phyloP scores from a whole-genome alignment of 2,329 filamentous ascomycete species.

The Colletotrichum limetticola region DNA sequence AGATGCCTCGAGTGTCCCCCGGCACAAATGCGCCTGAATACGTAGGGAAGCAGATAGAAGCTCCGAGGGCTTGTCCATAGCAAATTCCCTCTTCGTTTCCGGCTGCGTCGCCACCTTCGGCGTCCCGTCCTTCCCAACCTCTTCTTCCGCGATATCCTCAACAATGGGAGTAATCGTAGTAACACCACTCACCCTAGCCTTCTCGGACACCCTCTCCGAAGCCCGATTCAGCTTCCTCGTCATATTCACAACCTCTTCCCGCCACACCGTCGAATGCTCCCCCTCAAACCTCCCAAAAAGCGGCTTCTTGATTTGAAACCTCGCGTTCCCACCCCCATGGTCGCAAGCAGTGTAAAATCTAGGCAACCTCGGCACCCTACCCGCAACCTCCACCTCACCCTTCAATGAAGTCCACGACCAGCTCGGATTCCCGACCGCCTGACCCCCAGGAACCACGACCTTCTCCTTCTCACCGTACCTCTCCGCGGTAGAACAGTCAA shows the following conservation, averaged over 20 bases:
- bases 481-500: background rate
- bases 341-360: background rate
- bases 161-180: background rate
- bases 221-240: background rate
- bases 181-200: background rate
- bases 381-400: background rate
- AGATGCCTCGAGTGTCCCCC: background rate
- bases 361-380: background rate
- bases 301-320: background rate
- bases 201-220: background rate
- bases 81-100: background rate
- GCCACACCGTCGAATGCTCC: background rate
- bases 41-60: background rate
- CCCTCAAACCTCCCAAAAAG: constrained; percentile 1
- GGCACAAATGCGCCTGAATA: background rate
- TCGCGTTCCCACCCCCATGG: background rate
- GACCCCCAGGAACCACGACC: background rate
- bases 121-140: background rate
- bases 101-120: too few relatives aligned
- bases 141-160: background rate
- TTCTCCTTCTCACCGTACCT: background rate
- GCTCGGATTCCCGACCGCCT: background rate
- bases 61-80: background rate
- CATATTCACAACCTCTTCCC: background rate
- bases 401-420: constrained; percentile 15